A percentile compares a stretch with the other conserved stretches of the same genome.
Conservation (phyloP, 2,329 filamentous ascomycete genomes). For the Colletotrichum falcatum region DNA sequence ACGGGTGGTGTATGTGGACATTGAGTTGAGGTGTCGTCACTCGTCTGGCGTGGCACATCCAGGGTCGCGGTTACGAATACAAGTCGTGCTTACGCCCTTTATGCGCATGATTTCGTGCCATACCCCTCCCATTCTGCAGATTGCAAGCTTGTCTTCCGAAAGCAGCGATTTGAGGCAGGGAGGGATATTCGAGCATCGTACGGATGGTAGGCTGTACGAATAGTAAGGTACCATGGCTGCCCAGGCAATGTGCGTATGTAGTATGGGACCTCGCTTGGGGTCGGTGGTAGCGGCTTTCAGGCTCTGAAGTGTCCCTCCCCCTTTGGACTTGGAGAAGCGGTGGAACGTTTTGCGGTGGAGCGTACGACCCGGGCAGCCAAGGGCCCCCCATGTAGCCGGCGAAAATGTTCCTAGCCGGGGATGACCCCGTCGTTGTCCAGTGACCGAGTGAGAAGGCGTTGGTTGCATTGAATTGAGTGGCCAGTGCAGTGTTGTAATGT, state of each 20-base stretch:
- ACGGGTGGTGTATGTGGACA: background rate
- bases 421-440: conserved; percentile 33
- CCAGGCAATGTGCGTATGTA: background rate
- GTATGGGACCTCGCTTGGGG: conserved; percentile 13
- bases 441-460: conserved; percentile 24
- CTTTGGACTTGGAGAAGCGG: conserved; percentile 15
- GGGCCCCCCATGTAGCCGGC: conserved; percentile 10
- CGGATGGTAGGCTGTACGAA: no score
- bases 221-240: no score
- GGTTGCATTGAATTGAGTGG: conserved; percentile 39
- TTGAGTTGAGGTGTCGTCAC: background rate
- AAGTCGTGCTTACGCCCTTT: conserved; percentile 22
- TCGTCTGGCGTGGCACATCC: background rate
- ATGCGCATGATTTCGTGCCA: conserved; percentile 29
- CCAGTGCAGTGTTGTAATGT: conserved; percentile 38
- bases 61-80: conserved; percentile 28
- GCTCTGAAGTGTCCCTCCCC: conserved; percentile 25
- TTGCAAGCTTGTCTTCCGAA: conserved; percentile 24
- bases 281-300: conserved; percentile 11
- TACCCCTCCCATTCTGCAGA: conserved; percentile 2
- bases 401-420: conserved; percentile 21
- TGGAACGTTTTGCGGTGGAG: conserved; percentile 31
- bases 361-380: conserved; percentile 26
- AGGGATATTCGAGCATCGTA: conserved; percentile 27
- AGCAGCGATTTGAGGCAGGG: conserved; percentile 27